Evolutionary conservation across 176 grass and related monocot species (phyloP).

Genomic region (Chloris gayana): DNA sequence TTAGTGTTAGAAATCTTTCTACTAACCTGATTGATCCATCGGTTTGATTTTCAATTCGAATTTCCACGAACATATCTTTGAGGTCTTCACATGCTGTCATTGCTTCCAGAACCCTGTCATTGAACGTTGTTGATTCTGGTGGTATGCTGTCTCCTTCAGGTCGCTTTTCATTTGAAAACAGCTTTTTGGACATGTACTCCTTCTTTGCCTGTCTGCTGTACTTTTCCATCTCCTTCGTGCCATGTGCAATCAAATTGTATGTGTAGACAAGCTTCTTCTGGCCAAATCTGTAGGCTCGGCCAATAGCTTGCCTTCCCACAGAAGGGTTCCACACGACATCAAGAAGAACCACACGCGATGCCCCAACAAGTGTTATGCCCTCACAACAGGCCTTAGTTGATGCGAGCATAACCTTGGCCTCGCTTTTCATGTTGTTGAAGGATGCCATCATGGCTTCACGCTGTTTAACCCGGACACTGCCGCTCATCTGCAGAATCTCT

Average conservation of each 20-base stretch:
- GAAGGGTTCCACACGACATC: constrained; percentile 97
- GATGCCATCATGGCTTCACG: constrained; percentile 56
- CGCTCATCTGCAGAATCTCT: constrained; percentile 70
- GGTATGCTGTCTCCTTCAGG: constrained; percentile 29
- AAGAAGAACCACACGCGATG: constrained; percentile 84
- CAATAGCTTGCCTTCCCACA: constrained; percentile 78
- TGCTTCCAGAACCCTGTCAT: constrained; percentile 70
- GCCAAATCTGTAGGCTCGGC: constrained; percentile 80
- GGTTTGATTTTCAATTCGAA: constrained; percentile 37
- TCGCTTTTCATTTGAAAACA: constrained; percentile 53
- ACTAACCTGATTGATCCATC: constrained; percentile 34
- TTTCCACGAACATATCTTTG: constrained; percentile 60
- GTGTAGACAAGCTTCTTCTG: constrained; percentile 82
- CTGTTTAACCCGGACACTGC: constrained; percentile 36
- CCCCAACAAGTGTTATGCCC: constrained; percentile 77
- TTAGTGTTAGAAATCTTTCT: constrained; percentile 21
- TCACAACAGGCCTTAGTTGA: constrained; percentile 81
- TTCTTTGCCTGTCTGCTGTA: constrained; percentile 71
- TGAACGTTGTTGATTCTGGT: constrained; percentile 30
- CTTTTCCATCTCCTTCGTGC: constrained; percentile 74
- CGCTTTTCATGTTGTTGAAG: constrained; percentile 75
- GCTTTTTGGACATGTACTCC: constrained; percentile 69
- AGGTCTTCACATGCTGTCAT: constrained; percentile 57
- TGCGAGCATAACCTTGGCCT: constrained; percentile 82
- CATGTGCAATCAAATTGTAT: constrained; percentile 75